Evolutionary conservation across 331 rosid species (phyloP).

Genomic region (Malus hybrid): DNA sequence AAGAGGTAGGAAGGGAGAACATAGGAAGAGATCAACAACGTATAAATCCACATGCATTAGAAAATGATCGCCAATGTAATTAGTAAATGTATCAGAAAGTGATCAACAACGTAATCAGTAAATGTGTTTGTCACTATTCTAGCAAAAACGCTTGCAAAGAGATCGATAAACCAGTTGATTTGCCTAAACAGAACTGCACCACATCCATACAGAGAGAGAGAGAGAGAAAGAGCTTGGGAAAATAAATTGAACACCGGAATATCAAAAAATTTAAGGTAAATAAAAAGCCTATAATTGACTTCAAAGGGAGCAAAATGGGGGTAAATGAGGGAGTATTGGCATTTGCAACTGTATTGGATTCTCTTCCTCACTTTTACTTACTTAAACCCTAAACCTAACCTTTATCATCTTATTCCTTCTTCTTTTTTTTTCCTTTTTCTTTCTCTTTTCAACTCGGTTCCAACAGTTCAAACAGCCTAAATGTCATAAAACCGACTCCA

Average conservation of each 20-base stretch:
- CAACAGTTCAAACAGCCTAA: constrained; percentile 58
- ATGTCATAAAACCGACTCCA: constrained; percentile 52
- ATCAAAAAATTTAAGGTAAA: constrained; percentile 7
- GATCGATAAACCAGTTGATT: background rate
- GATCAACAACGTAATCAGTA: background rate
- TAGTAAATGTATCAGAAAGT: too few species aligned
- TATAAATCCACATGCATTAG: too few species aligned
- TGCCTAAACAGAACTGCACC: background rate
- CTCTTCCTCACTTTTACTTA: constrained; percentile 3
- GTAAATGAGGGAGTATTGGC: constrained; percentile 43
- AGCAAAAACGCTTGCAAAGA: background rate
- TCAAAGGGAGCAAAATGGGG: constrained; percentile 9
- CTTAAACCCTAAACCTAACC: constrained; percentile 22
- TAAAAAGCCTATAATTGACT: constrained; percentile 35
- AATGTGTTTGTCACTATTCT: background rate
- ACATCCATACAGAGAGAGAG: background rate
- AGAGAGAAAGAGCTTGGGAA: too few species aligned
- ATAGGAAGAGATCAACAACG: too few species aligned
- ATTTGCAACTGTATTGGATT: constrained; percentile 58
- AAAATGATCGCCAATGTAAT: too few species aligned
- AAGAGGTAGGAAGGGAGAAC: too few species aligned
- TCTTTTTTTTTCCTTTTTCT: background rate
- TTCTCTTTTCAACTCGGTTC: constrained; percentile 13
- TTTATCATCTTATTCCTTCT: constrained; percentile 2
- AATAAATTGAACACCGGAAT: background rate